Evolutionary conservation across 306 rosid species (phyloP).

Genomic region (Nissolia schottii): DNA sequence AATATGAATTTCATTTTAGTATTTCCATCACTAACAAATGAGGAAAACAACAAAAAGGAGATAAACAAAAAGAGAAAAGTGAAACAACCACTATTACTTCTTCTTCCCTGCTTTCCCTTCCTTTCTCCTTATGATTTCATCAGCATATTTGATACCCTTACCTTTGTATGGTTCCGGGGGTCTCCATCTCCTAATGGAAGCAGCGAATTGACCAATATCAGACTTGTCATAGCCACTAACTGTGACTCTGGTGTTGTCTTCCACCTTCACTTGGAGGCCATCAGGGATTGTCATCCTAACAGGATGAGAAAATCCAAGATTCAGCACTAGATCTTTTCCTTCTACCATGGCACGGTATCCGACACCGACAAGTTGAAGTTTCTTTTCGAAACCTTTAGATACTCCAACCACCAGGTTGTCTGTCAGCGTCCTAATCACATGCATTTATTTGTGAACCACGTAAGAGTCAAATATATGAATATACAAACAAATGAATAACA

Average conservation of each 20-base stretch:
- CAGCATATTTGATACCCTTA: slow-evolving; percentile 95
- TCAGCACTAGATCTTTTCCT: slow-evolving; percentile 71
- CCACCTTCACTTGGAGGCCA: slow-evolving; percentile 82
- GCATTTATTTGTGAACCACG: slow-evolving; percentile 13
- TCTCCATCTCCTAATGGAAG: slow-evolving; percentile 85
- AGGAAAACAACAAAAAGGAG: slow-evolving; percentile 8
- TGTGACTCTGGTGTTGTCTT: slow-evolving; percentile 77
- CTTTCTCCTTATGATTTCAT: slow-evolving; percentile 82
- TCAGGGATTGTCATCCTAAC: slow-evolving; percentile 77
- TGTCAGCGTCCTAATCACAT: slow-evolving; percentile 70
- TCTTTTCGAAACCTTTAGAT: slow-evolving; percentile 95
- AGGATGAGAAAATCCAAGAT: slow-evolving; percentile 98
- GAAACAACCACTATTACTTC: slow-evolving; percentile 44
- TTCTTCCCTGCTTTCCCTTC: slow-evolving; percentile 97
- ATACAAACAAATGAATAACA: background rate
- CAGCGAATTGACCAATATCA: slow-evolving; percentile 90
- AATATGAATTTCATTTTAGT: slow-evolving; percentile 15
- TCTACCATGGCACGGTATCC: slow-evolving; percentile 92
- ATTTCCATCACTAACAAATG: slow-evolving; percentile 17
- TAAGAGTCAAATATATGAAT: slow-evolving; percentile 11
- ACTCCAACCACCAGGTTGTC: slow-evolving; percentile 94
- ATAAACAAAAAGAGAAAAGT: slow-evolving; percentile 11
- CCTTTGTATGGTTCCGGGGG: slow-evolving; percentile 99
- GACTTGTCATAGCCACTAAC: slow-evolving; percentile 86
- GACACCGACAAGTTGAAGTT: slow-evolving; percentile 83